These are phyloP conservation scores for Cicer chorassanicum DNA, from an alignment of 306 rosid genomes.

Conservation along the genomic window DNA sequence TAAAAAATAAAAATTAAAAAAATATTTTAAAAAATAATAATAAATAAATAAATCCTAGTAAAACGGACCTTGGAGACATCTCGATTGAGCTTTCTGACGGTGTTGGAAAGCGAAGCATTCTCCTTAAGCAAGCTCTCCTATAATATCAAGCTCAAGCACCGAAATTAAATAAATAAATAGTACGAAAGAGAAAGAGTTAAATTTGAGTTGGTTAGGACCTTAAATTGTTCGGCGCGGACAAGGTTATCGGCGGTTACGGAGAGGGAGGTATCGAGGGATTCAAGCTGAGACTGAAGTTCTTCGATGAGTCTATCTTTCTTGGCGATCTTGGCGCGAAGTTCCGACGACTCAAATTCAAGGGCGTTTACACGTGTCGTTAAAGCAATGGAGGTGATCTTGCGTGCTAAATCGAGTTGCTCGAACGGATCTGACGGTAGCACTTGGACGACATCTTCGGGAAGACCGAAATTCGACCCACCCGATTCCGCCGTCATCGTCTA, in stretches of 20 bases:
- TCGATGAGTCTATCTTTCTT: conserved; percentile 68
- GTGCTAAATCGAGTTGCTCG: conserved; percentile 95
- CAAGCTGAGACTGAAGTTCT: conserved; percentile 71
- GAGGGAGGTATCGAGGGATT: conserved; percentile 71
- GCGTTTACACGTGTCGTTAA: conserved; percentile 82
- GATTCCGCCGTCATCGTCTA: conserved; percentile 59
- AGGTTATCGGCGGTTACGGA: conserved; percentile 64
- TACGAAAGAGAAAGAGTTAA: background rate
- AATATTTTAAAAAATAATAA: too few relatives aligned
- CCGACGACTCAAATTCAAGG: conserved; percentile 64
- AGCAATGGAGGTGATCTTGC: conserved; percentile 89
- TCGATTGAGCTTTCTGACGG: conserved; percentile 84
- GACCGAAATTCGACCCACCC: conserved; percentile 62
- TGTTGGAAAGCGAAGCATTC: conserved; percentile 65
- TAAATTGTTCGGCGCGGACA: conserved; percentile 58
- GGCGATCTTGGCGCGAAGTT: conserved; percentile 59
- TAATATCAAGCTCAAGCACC: background rate
- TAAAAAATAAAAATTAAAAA: too few relatives aligned
- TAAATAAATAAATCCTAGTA: background rate
- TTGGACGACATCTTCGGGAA: conserved; percentile 73
- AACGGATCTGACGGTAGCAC: conserved; percentile 92
- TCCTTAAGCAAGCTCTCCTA: conserved; percentile 76
- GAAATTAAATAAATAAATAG: background rate
- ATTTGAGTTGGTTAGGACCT: conserved; percentile 52
- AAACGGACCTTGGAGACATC: conserved; percentile 86